Evolutionary conservation across 176 grass and related monocot species (phyloP), one percentile per base, ranked within the genome.

Genomic region (Carex myosuroides): DNA sequence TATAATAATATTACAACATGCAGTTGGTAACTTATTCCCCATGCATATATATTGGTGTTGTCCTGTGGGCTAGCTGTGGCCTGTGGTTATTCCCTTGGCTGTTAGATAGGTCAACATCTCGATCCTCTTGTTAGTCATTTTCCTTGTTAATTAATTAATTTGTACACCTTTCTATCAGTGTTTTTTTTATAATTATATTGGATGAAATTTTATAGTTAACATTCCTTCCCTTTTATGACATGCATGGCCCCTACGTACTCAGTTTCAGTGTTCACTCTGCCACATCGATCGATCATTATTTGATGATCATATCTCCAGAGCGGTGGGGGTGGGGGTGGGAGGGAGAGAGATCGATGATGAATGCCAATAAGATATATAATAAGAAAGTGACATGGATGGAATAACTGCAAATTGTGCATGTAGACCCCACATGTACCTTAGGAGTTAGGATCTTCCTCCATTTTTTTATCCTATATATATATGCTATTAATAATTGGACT

Each of bases 381-480:
- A 83, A 66, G 81, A 83, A 83, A 83, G 81, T 64, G 81, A 83
- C 81, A 83, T 83, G 81, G 81, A 83, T 83, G 81, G 81, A 83
- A 83, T 83, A 61, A 69, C 81, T 52, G 62, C 81, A 83, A 66
- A 52, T 66, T 83, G 80, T 82, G 62, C 60, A 68, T 69, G 81
- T 83, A 66, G 62, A 83, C 81, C 81, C 81, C 57, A 64, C 46
- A 64, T 81, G 64, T 83, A 83, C 81, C 81, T 83, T 68, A 37
- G 46, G 41, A 83, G 22, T 69, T 32, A 62, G 46, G 41, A 83
- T 52, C 32, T 66, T 83, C 64, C 62, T 83, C 62, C 39, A 69
- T 68, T 83, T 83, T 83, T 83, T 68, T 11, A 83, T 83, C 81
- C 44, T 24, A 83, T 26, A 26, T 24, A 83, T 26, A 26, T 26